phyloP scores from a whole-genome alignment of 2,329 filamentous ascomycete genomes.

The Calonectria pteridis region DNA sequence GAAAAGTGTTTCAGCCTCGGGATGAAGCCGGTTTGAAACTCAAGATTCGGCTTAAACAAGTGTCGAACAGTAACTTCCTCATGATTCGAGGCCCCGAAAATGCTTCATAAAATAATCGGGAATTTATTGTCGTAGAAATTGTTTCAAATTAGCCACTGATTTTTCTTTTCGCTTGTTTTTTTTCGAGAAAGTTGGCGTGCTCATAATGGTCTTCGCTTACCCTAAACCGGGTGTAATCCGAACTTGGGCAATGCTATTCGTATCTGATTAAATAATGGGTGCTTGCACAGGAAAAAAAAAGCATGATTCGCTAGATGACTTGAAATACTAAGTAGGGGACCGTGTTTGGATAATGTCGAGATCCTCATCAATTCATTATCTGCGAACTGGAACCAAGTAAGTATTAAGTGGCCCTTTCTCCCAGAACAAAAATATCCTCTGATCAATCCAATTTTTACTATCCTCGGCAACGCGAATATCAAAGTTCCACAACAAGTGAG shows the following conservation, averaged over 20 bases:
- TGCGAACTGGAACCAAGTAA: not conserved
- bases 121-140: too few species aligned
- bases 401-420: not conserved
- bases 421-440: constrained; percentile 7
- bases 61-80: too few species aligned
- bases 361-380: not conserved
- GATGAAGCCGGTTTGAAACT: too few species aligned
- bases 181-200: too few species aligned
- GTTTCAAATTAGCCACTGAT: not conserved
- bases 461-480: not conserved
- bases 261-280: too few species aligned
- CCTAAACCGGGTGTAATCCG: not conserved
- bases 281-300: too few species aligned
- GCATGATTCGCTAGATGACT: too few species aligned
- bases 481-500: not conserved
- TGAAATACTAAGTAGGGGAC: not conserved
- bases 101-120: too few species aligned
- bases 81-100: too few species aligned
- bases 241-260: too few species aligned
- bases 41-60: too few species aligned
- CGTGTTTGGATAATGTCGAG: not conserved
- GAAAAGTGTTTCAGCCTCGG: too few species aligned
- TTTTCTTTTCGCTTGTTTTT: not conserved
- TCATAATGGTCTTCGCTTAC: not conserved
- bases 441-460: not conserved